Percentiles rank a stretch among this genome's conserved stretches.
These are phyloP conservation scores for Lodderomyces jiufengensis DNA, from an alignment of 1,139 yeast species.

Conservation along the genomic window DNA sequence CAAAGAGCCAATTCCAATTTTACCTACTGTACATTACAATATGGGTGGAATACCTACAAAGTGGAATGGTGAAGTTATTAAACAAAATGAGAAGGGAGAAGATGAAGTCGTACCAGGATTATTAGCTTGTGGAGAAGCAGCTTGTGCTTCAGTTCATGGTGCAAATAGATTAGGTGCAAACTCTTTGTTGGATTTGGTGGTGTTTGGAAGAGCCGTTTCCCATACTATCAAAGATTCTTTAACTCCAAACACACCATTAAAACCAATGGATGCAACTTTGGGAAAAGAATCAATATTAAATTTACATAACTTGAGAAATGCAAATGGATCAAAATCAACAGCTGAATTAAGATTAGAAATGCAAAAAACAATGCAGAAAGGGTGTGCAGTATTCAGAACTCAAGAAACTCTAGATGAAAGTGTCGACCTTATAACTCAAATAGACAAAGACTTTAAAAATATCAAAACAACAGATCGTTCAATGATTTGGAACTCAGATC, in stretches of 20 bases:
- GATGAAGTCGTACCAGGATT: conserved; percentile 92
- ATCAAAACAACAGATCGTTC: conserved; percentile 91
- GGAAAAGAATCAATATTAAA: conserved; percentile 89
- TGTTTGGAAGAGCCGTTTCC: conserved; percentile 96
- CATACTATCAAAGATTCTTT: conserved; percentile 83
- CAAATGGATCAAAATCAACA: conserved; percentile 76
- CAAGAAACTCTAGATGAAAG: conserved; percentile 91
- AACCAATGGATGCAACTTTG: conserved; percentile 70
- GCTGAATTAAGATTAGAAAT: conserved; percentile 85
- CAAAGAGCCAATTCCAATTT: conserved; percentile 96
- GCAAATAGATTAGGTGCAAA: conserved; percentile 99
- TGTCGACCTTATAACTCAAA: conserved; percentile 71
- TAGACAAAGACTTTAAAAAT: conserved; percentile 64
- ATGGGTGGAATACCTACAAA: conserved; percentile 99
- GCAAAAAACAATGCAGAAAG: conserved; percentile 96
- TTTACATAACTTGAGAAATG: conserved; percentile 83
- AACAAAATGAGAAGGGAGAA: conserved; percentile 79
- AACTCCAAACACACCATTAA: conserved; percentile 85
- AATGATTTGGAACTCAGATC: conserved; percentile 97
- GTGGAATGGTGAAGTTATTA: conserved; percentile 93
- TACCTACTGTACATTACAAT: conserved; percentile 98
- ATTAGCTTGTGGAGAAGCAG: conserved; percentile 98
- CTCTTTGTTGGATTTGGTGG: conserved; percentile 92
- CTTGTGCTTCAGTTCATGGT: conserved; percentile 98
- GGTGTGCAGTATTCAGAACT: conserved; percentile 94